These are phyloP conservation scores for Paecilomyces sp. DNA, from an alignment of 2,329 filamentous ascomycete genomes.

Conservation along the genomic window DNA sequence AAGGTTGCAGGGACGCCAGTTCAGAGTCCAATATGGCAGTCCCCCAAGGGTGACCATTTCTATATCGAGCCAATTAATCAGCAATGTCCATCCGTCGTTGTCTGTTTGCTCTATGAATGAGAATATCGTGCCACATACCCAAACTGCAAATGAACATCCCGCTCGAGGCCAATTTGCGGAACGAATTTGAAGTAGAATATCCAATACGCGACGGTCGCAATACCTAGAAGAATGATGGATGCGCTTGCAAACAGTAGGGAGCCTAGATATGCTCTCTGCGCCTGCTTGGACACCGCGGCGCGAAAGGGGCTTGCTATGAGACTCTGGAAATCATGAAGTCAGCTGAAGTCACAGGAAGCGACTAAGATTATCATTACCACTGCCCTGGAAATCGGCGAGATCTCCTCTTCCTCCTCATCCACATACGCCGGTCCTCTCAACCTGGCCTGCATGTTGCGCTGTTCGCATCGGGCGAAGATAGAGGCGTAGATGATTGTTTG, in stretches of 20 bases:
- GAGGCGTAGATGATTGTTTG: neutral
- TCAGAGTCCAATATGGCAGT: conserved; percentile 42
- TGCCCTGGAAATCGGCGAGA: conserved; percentile 7
- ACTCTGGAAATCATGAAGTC: conserved; percentile 35
- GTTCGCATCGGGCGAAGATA: neutral
- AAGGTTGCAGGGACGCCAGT: conserved; percentile 66
- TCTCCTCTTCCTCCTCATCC: conserved; percentile 15
- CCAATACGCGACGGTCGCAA: conserved; percentile 55
- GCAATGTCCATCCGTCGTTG: neutral
- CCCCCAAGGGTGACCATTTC: conserved; percentile 46
- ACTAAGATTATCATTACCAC: conserved; percentile 8
- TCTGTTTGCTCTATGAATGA: neutral
- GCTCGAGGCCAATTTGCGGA: conserved; percentile 56
- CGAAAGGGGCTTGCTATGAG: conserved; percentile 48
- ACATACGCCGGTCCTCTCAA: conserved; percentile 6
- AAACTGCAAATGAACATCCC: conserved; percentile 61
- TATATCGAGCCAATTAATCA: conserved; percentile 10
- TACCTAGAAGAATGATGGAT: conserved; percentile 48
- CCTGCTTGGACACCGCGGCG: conserved; percentile 52
- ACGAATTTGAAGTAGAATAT: conserved; percentile 65
- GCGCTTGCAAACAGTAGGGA: conserved; percentile 48
- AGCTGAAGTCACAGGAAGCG: neutral
- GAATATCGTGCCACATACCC: conserved; percentile 36
- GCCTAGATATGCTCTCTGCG: conserved; percentile 59
- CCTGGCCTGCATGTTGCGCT: neutral